Evolutionary conservation across 1,284 basidiomycete species (phyloP).

Genomic region (Kwoniella shivajii): DNA sequence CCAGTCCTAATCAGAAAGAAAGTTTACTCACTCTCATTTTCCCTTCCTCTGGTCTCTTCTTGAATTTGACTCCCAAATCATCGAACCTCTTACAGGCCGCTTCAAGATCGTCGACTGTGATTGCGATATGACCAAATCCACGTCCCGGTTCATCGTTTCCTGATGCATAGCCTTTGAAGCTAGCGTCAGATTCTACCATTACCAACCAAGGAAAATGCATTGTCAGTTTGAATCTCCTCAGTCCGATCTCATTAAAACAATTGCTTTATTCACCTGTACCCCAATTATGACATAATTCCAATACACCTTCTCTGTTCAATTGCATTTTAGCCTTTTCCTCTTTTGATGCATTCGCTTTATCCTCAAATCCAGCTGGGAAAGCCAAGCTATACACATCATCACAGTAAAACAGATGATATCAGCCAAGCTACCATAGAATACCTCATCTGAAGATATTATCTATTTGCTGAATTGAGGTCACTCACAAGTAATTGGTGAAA

Average conservation of each 20-base stretch:
- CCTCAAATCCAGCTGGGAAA: slow-evolving; percentile 43
- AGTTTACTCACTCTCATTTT: slow-evolving; percentile 71
- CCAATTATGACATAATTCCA: slow-evolving; percentile 88
- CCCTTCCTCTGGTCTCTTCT: slow-evolving; percentile 84
- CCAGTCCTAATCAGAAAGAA: background rate
- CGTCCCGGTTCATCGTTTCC: slow-evolving; percentile 82
- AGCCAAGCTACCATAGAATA: background rate
- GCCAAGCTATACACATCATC: slow-evolving; percentile 28
- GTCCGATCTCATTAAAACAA: background rate
- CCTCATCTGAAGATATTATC: background rate
- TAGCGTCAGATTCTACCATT: slow-evolving; percentile 62
- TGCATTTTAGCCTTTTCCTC: slow-evolving; percentile 49
- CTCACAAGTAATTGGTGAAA: slow-evolving; percentile 52
- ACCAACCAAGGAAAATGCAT: too few relatives aligned
- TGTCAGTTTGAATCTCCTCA: background rate
- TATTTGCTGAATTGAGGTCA: background rate
- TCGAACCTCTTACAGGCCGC: slow-evolving; percentile 84
- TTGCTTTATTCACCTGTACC: slow-evolving; percentile 64
- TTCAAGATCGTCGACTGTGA: slow-evolving; percentile 77
- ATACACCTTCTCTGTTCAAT: slow-evolving; percentile 57
- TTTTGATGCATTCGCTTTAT: slow-evolving; percentile 29
- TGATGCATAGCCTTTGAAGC: slow-evolving; percentile 75
- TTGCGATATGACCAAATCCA: slow-evolving; percentile 83
- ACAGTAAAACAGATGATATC: background rate
- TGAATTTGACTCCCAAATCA: slow-evolving; percentile 77